These are phyloP conservation scores for Saposhnikovia divaricata DNA, from an alignment of 129 eudicot genomes.

Conservation along the genomic window DNA sequence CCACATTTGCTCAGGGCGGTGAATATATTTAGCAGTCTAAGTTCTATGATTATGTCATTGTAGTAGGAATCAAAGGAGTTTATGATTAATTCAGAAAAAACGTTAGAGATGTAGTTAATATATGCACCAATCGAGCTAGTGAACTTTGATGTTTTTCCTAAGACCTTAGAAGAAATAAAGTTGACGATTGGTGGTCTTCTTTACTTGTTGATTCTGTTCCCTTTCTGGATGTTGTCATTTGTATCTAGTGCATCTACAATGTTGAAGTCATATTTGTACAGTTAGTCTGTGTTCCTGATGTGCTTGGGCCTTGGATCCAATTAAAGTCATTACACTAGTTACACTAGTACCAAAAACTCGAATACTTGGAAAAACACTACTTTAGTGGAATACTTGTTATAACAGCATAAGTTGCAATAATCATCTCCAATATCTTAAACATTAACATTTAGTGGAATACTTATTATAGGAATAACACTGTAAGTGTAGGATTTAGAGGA, in stretches of 20 bases:
- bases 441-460: no score
- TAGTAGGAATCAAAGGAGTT: neutral
- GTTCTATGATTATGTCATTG: neutral
- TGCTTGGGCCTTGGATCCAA: neutral
- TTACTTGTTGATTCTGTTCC: neutral
- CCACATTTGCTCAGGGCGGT: no score
- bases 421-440: no score
- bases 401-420: no score
- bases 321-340: neutral
- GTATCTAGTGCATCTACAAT: neutral
- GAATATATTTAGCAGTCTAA: neutral
- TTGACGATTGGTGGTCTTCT: neutral
- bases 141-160: neutral
- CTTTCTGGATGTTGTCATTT: neutral
- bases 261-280: neutral
- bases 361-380: no score
- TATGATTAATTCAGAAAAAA: neutral
- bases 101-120: neutral
- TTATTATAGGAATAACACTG: no score
- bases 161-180: neutral
- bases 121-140: neutral
- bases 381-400: no score
- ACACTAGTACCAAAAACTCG: neutral
- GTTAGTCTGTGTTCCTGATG: neutral
- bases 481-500: neutral